Base-by-base conservation (phyloP, 345 rosid species). In the Punica granatum region DNA sequence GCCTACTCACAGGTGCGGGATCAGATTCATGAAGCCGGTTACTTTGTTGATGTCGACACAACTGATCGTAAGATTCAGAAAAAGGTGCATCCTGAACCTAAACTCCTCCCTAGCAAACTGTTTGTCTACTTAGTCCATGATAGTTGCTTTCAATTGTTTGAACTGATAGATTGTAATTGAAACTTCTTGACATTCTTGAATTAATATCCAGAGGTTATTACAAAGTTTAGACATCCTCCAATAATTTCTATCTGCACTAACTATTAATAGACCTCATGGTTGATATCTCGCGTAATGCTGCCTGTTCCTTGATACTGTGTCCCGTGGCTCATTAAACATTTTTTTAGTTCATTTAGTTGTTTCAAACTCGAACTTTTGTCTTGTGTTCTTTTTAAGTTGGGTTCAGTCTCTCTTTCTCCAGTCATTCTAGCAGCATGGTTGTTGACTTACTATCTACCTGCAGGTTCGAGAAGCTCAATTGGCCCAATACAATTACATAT, bases 391-490 rank as follows among this genome's bases (percentile, higher is more conserved):
- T 25, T 60, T 36, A 12, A 35, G 1, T 63, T n/a, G n/a, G n/a
- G n/a, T n/a, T n/a, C n/a, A n/a, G n/a, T 15, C 35, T 53, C 25
- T 11, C 51, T 32, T n/a, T 31, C 12, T 0, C 16, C 66, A 37
- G 19, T 63, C 44, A 19, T 25, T 42, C 19, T 65, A 16, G 34
- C 2, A 36, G 19, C 28, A 34, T 12, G 1, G 23, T 66, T 44
- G 26, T 30, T 56, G 61, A 56, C 7, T 0, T 56, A 56, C 65
- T 36, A 71, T 61, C 61, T 68, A 34, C 49, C 54, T 80, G 58
- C 84, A 95, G 99, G 82, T 95, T 21, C 81, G 92, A 58, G 97
- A 94, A 85, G 99, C 99, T 73, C 98, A 91, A 82, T 67, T 86
- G 71, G 96, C 96, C 4, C 97, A 93, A 70, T 95, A 83, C 83